phyloP scores from a whole-genome alignment of 345 rosid genomes.

The Acer yangbiense region DNA sequence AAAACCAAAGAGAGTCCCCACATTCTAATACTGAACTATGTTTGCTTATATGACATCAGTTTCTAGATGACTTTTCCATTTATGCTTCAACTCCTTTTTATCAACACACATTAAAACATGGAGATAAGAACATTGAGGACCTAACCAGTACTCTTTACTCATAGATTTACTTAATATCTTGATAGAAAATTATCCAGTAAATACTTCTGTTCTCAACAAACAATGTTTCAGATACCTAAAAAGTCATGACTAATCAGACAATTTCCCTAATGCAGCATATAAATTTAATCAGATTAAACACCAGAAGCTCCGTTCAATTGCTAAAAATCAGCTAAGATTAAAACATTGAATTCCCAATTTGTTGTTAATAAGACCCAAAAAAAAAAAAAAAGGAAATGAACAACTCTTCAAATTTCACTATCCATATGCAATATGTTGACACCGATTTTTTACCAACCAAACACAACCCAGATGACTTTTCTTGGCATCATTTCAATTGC shows the following conservation, averaged over 20 bases:
- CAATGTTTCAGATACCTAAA: neutral
- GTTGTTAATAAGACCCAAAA: neutral
- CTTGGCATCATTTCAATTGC: neutral
- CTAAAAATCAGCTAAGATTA: slow-evolving; percentile 8
- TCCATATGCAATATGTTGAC: too few relatives aligned
- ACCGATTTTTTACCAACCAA: slow-evolving; percentile 13
- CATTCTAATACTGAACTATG: neutral
- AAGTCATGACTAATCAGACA: neutral
- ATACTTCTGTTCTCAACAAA: neutral
- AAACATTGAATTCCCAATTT: slow-evolving; percentile 1
- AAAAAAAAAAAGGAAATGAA: neutral
- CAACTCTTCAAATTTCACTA: neutral
- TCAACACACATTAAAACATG: neutral
- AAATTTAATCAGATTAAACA: neutral
- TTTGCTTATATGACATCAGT: neutral
- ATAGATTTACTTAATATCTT: neutral
- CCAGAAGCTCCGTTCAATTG: slow-evolving; percentile 7
- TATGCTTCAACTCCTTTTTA: neutral
- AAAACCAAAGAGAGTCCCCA: neutral
- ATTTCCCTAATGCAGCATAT: too few relatives aligned
- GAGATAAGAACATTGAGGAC: neutral
- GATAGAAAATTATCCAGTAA: neutral
- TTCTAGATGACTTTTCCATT: neutral
- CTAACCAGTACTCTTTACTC: neutral
- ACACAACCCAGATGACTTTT: slow-evolving; percentile 11